Conservation (phyloP, 345 rosid genomes). For the Microcos paniculata region DNA sequence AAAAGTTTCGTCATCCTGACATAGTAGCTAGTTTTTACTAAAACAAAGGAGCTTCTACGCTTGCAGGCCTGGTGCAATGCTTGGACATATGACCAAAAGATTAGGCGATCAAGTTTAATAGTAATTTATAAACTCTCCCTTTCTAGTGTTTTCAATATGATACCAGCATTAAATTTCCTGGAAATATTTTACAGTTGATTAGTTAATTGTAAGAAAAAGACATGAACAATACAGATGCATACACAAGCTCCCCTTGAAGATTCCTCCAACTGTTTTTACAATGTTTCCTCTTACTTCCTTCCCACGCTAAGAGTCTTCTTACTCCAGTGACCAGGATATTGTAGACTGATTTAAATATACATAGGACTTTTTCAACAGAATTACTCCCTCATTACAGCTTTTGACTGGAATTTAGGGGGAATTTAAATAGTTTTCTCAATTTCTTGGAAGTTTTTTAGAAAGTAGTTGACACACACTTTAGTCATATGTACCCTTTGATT, state of each 20-base stretch:
- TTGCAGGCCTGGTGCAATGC: neutral
- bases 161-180: neutral
- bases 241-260: neutral
- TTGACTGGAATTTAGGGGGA: neutral
- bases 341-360: neutral
- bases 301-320: neutral
- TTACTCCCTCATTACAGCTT: neutral
- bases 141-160: neutral
- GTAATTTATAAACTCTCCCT: neutral
- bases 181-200: neutral
- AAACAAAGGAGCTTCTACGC: neutral
- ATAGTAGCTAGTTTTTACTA: no score
- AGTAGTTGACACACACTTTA: neutral
- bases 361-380: neutral
- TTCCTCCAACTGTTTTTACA: neutral
- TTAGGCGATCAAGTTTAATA: neutral
- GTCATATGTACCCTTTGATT: neutral
- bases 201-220: neutral
- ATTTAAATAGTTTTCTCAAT: neutral
- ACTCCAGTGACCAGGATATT: neutral
- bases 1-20: neutral
- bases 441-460: neutral
- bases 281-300: neutral
- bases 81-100: neutral
- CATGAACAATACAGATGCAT: neutral